Evolutionary conservation across 768 basidiomycete species (phyloP).

Genomic region (Lentinula boryana): DNA sequence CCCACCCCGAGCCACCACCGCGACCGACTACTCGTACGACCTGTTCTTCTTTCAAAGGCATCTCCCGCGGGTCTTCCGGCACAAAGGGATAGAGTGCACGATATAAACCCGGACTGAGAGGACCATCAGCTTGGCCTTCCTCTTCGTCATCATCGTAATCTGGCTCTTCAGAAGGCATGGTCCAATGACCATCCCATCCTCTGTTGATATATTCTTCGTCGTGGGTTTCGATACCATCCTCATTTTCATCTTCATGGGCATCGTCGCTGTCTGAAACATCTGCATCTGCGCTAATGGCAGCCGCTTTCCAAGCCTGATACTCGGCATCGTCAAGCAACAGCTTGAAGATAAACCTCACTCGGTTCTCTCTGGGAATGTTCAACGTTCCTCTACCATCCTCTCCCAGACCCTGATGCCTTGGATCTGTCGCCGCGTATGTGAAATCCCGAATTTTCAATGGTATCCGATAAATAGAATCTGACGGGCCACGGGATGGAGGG

Average conservation of each 20-base stretch:
- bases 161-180: neutral
- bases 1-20: conserved; percentile 55
- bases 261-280: neutral
- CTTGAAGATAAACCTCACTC: neutral
- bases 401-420: conserved; percentile 6
- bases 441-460: conserved; percentile 3
- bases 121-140: conserved; percentile 10
- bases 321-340: neutral
- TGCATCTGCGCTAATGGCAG: neutral
- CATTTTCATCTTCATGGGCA: neutral
- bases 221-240: neutral
- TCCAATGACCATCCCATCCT: neutral
- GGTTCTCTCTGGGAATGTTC: neutral
- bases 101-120: conserved; percentile 45
- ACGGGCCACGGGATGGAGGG: neutral
- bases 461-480: neutral
- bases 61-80: conserved; percentile 56
- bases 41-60: conserved; percentile 51
- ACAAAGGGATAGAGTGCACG: conserved; percentile 52
- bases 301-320: neutral
- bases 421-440: neutral
- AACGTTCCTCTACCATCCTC: neutral
- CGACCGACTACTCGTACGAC: conserved; percentile 45
- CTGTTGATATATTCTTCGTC: neutral
- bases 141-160: conserved; percentile 1